These are phyloP conservation scores for Sporothrix pseudoabietina DNA, from an alignment of 2,329 filamentous ascomycete species.

Conservation along the genomic window DNA sequence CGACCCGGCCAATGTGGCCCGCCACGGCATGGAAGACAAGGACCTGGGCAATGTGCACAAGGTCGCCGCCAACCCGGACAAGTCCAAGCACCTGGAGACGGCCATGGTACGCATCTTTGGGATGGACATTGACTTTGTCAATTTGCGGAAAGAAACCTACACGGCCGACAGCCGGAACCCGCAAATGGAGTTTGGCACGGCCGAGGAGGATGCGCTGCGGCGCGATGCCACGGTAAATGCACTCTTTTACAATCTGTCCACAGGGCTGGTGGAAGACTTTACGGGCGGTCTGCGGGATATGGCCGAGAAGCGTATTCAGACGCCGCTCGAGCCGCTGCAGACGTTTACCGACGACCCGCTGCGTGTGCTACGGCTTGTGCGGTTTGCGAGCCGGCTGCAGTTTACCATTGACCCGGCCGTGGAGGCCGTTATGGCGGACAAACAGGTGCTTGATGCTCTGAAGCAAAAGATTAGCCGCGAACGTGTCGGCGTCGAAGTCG, in stretches of 20 bases:
- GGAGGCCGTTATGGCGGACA: slow-evolving; percentile 72
- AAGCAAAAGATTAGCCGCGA: slow-evolving; percentile 89
- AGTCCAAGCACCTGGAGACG: slow-evolving; percentile 94
- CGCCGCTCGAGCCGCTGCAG: slow-evolving; percentile 82
- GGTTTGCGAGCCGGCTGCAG: slow-evolving; percentile 82
- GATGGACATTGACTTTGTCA: slow-evolving; percentile 91
- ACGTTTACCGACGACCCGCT: slow-evolving; percentile 95
- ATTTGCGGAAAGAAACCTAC: slow-evolving; percentile 89
- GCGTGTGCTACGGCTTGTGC: slow-evolving; percentile 79
- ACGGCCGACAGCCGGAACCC: slow-evolving; percentile 86
- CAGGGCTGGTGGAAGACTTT: slow-evolving; percentile 78
- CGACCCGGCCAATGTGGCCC: slow-evolving; percentile 59
- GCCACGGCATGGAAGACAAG: slow-evolving; percentile 59
- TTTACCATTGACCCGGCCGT: slow-evolving; percentile 76
- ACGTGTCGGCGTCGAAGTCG: slow-evolving; percentile 80
- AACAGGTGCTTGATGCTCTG: slow-evolving; percentile 77
- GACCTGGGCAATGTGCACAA: slow-evolving; percentile 79
- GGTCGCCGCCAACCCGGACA: slow-evolving; percentile 89
- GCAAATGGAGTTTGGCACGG: slow-evolving; percentile 89
- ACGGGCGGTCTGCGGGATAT: slow-evolving; percentile 79
- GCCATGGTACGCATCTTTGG: slow-evolving; percentile 83
- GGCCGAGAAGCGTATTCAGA: slow-evolving; percentile 71
- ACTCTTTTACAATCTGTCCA: slow-evolving; percentile 91
- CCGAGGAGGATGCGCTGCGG: slow-evolving; percentile 83
- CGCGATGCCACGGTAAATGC: slow-evolving; percentile 94